Base-by-base conservation (phyloP, 2,329 filamentous ascomycete species). In the Colletotrichum sp. region DNA sequence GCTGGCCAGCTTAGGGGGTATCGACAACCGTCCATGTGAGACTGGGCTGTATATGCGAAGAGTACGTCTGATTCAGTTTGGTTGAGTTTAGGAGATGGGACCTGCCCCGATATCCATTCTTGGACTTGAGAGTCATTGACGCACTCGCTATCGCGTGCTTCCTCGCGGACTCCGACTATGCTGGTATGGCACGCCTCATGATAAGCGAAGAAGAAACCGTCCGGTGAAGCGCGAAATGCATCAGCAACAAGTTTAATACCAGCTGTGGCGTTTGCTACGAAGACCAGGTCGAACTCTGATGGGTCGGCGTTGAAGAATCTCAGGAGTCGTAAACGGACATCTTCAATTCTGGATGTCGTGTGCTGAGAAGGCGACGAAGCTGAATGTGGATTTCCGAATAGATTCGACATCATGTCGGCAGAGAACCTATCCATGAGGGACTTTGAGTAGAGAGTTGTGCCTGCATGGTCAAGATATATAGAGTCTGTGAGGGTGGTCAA, bases 341-440 rank as follows among this genome's bases (percentile, higher is more conserved):
- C 92, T 78, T 98, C 96, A 72, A 98, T 91, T 8, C 93, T 90
- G 3, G 90, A 88, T 1, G 94, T 94, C 0, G 95, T 93, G 36
- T 93, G 88, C 80, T 97, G 95, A 0, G 96, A 98, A 4, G 96
- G 93, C 16, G 90, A 87, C 3, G 96, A 98, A 66, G 92, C 93
- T 1, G 96, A 98, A 84, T 98, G 96, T 1, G 96, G 96, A 77
- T 98, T 98, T 48, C 96, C 96, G 79, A 96, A 96, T 1, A 98
- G 87, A 79, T 93, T 94, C 6, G 90, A 88, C 30, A 93, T 93
- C 89, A 98, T 93, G 75, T 97, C 94, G n/a, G 86, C 83, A 10
- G 95, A 92, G 84, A 98, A 98, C 28, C 87, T 88, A 78, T 96
- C 94, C 83, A 98, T 93, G 28, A 97, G 85, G 34, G 94, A 96